A percentile compares a stretch with the other conserved stretches of the same genome.
phyloP scores from a whole-genome alignment of 169 alveolate genomes.

The Cryptosporidium muris region DNA sequence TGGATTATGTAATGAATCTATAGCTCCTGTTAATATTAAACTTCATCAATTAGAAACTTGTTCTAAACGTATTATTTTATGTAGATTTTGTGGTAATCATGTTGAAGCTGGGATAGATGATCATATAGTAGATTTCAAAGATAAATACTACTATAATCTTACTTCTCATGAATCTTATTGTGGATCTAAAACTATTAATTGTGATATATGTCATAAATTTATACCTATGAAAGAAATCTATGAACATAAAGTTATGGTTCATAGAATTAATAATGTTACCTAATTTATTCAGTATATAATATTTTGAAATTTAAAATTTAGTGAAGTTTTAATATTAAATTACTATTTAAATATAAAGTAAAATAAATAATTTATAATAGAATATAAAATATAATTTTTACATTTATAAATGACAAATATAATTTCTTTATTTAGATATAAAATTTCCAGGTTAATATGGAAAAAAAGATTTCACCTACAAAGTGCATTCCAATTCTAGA shows the following conservation, averaged over 20 bases:
- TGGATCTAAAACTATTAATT: conserved; percentile 73
- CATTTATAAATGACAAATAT: no score
- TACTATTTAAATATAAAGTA: not conserved
- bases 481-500: no score
- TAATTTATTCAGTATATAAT: not conserved
- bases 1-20: conserved; percentile 13
- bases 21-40: conserved; percentile 25
- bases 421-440: no score
- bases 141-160: conserved; percentile 60
- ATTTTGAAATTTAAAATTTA: not conserved
- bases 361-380: no score
- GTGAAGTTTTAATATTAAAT: not conserved
- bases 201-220: conserved; percentile 50
- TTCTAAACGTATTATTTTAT: conserved; percentile 69
- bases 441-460: no score
- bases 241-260: conserved; percentile 13
- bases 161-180: conserved; percentile 74
- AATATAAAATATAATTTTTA: no score
- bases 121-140: conserved; percentile 43
- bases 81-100: conserved; percentile 71
- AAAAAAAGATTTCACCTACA: no score
- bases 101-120: conserved; percentile 72
- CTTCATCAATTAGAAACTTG: conserved; percentile 64
- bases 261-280: not conserved
- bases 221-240: conserved; percentile 58